Conservation (phyloP, 2,329 filamentous ascomycete genomes). For the Lasiodiplodia gonubiensis region DNA sequence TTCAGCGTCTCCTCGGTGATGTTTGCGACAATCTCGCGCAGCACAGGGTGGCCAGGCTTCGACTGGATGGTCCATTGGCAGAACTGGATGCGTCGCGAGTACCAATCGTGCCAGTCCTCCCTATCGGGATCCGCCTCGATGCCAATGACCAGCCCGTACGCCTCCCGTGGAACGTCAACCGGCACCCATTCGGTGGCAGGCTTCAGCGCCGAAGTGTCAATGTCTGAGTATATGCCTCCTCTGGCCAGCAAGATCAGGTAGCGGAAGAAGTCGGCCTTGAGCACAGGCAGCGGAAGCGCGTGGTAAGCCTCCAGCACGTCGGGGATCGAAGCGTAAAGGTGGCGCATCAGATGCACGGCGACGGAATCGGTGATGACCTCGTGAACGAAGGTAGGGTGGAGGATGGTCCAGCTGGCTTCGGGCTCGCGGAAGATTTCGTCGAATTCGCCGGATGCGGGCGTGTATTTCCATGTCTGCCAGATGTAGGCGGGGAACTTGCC, state of each 20-base stretch:
- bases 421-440: constrained; percentile 74
- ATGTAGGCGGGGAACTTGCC: constrained; percentile 95
- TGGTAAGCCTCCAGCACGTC: constrained; percentile 58
- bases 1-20: constrained; percentile 83
- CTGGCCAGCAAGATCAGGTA: constrained; percentile 75
- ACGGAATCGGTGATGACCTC: constrained; percentile 95
- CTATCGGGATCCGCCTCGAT: constrained; percentile 97
- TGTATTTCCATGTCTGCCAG: constrained; percentile 98
- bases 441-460: constrained; percentile 78
- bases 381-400: constrained; percentile 91
- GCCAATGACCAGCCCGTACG: constrained; percentile 85
- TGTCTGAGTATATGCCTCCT: constrained; percentile 78
- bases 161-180: constrained; percentile 72
- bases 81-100: constrained; percentile 94
- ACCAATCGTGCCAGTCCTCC: constrained; percentile 92
- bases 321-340: constrained; percentile 77
- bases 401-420: constrained; percentile 86
- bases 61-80: constrained; percentile 99
- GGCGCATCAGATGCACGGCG: constrained; percentile 77
- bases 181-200: constrained; percentile 90
- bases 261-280: constrained; percentile 70
- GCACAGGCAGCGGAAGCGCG: constrained; percentile 55
- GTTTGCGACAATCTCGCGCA: constrained; percentile 83
- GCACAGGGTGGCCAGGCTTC: constrained; percentile 90
- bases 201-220: constrained; percentile 86